Conservation (phyloP, 176 grass and related monocot genomes). For the Elaeis guineensis region DNA sequence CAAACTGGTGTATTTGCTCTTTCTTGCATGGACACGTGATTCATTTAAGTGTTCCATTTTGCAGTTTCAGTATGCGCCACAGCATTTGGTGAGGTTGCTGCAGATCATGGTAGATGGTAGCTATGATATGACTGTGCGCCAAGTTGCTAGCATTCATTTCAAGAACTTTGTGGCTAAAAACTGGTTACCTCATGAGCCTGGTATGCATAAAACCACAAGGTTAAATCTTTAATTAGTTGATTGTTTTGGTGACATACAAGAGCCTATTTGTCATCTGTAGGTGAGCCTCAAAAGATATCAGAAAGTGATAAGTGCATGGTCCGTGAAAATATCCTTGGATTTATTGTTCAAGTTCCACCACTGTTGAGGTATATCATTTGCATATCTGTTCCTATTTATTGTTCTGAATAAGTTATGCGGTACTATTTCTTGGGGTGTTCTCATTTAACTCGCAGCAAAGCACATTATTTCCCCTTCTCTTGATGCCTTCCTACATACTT, state of each 20-base stretch:
- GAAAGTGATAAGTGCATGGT: conserved; percentile 70
- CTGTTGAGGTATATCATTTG: conserved; percentile 57
- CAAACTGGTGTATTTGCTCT: no score
- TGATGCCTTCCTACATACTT: no score
- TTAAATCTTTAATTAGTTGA: conserved; percentile 10
- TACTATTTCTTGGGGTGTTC: no score
- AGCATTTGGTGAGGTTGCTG: conserved; percentile 75
- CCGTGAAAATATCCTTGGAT: conserved; percentile 78
- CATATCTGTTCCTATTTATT: no score
- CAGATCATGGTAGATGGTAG: conserved; percentile 81
- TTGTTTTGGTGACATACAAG: not conserved
- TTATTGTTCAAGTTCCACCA: conserved; percentile 83
- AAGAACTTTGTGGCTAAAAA: conserved; percentile 97
- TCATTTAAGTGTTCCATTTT: conserved; percentile 16
- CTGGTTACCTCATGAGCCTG: conserved; percentile 70
- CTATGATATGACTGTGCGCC: conserved; percentile 83
- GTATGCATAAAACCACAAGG: conserved; percentile 22
- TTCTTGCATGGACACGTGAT: not conserved
- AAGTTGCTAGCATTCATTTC: conserved; percentile 91
- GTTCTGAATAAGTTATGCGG: no score
- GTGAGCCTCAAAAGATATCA: conserved; percentile 50
- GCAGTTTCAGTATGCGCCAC: conserved; percentile 72
- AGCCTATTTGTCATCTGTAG: conserved; percentile 26
- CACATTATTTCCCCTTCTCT: no score
- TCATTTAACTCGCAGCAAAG: no score